Evolutionary conservation across 1,139 yeast genomes (phyloP), one percentile per base, ranked within the genome.

Genomic region (Geotrichum aggregatum): DNA sequence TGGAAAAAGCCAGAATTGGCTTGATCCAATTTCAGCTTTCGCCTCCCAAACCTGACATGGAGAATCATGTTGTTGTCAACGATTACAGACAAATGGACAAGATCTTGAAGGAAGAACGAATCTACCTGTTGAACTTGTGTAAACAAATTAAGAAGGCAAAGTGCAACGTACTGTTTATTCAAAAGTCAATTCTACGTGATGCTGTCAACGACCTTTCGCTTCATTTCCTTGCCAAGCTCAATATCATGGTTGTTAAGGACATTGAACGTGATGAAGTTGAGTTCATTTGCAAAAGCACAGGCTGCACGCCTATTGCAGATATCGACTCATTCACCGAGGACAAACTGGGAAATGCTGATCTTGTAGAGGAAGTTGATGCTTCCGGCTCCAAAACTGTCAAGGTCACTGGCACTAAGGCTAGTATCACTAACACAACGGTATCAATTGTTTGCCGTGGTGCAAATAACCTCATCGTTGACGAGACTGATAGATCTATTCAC

Each of bases 1-100:
- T 88, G 69, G 98, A 92, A 68, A 92, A 91, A 76, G 98, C 98
- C 24, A 78, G 76, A 59, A 88, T 92, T 61, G 99, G 94, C 11
- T 78, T 92, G 63, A 79, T 92, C 59, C 99, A 94, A 71, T 92
- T 92, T 74, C 98, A 92, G 72, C 76, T 92, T 58, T 89, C 98
- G 31, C 98, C 99, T 43, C 99, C 99, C 62, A 92, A 92, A 68
- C 99, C 99, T 39, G 99, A 92, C 67, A 87, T 94, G 85, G 98
- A 92, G 72, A 92, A 92, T 68, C 92, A 91, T 66, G 94, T 92
- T 54, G 96, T 94, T 51, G 98, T 92, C 52, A 92, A 87, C 67
- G 99, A 92, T 70, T 92, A 92, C 74, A 82, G 98, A 72, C 98
- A 94, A 71, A 92, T 92, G 99, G 99, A 92, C 72, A 92, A 91